Base-by-base conservation (phyloP, 2,329 filamentous ascomycete species). In the Fusarium paranaense region DNA sequence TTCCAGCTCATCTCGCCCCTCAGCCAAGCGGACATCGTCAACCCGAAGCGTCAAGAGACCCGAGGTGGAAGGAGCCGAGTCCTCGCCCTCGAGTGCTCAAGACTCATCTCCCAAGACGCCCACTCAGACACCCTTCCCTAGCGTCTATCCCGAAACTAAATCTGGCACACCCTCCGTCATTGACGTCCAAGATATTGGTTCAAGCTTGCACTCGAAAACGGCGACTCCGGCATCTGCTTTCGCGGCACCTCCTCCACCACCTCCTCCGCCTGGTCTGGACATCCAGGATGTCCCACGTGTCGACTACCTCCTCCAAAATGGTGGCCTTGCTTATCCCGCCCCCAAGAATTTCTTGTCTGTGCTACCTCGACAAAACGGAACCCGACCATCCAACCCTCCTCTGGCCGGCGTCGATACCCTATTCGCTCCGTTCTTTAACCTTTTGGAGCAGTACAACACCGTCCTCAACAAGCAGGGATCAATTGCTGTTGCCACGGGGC, bases 401-500 rank as follows among this genome's bases (percentile, higher is more conserved):
- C 87, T 94, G 4, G 84, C 88, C 42, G 91, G 93, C 62, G 90
- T 93, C 22, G 90, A 93, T 59, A 90, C 90, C 16, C 86, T 98
- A 6, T 98, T 98, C 80, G 90, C 93, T 6, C 94, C 95, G 0
- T 94, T 97, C 75, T 93, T 94, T 81, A 92, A 91, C 72, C 87
- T 98, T 3, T 87, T 99, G 25, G 93, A 97, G 75, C 93, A 97
- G 79, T 98, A 98, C 80, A 90, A 93, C 72, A 89, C 90, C 4
- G 95, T 99, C 5, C 88, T 98, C 72, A 86, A 89, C 47, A 95
- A 93, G 72, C 94, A 93, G 76, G 97, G 97, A 5, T 98, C 96
- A 0, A 86, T 99, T 6, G 97, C 97, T 3, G 97, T 98, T 2
- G 97, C 97, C 18, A 98, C 96, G 0, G 97, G 97, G 7, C 98